phyloP scores from a whole-genome alignment of 75 land plant species.

The Ceratopteris richardii region DNA sequence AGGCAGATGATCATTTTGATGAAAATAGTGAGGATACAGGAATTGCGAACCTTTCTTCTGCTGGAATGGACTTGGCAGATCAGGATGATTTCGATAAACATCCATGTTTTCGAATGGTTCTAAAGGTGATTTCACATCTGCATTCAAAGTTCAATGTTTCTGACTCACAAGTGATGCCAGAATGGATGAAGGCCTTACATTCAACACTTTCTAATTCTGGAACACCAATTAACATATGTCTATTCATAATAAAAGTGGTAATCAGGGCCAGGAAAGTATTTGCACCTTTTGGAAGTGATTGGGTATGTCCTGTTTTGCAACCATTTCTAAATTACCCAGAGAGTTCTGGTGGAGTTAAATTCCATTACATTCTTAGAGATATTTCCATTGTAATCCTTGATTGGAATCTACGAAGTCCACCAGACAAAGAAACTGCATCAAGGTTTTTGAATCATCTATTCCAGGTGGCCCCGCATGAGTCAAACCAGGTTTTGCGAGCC shows the following conservation, averaged over 20 bases:
- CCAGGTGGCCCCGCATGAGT: constrained; percentile 23
- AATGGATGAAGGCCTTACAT: constrained; percentile 42
- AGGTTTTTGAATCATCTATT: constrained; percentile 31
- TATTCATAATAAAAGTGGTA: constrained; percentile 41
- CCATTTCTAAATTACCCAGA: constrained; percentile 29
- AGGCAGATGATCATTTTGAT: neutral
- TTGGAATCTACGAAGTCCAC: constrained; percentile 24
- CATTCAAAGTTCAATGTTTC: constrained; percentile 19
- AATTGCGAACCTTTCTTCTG: neutral
- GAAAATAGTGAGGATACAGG: neutral
- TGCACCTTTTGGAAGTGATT: constrained; percentile 21
- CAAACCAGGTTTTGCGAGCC: constrained; percentile 39
- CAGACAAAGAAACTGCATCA: constrained; percentile 24
- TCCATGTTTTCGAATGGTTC: constrained; percentile 35
- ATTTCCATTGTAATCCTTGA: constrained; percentile 33
- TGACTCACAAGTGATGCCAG: constrained; percentile 24
- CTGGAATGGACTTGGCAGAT: constrained; percentile 27
- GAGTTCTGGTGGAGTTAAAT: constrained; percentile 29
- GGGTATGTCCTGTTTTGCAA: constrained; percentile 29
- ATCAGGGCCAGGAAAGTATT: constrained; percentile 35
- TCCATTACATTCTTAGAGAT: constrained; percentile 45
- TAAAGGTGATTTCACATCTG: constrained; percentile 27
- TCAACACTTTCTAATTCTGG: constrained; percentile 31
- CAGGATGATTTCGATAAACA: constrained; percentile 49
- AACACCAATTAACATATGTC: constrained; percentile 37